phyloP scores from a whole-genome alignment of 2,329 filamentous ascomycete genomes.

The Thermoascus crustaceus region DNA sequence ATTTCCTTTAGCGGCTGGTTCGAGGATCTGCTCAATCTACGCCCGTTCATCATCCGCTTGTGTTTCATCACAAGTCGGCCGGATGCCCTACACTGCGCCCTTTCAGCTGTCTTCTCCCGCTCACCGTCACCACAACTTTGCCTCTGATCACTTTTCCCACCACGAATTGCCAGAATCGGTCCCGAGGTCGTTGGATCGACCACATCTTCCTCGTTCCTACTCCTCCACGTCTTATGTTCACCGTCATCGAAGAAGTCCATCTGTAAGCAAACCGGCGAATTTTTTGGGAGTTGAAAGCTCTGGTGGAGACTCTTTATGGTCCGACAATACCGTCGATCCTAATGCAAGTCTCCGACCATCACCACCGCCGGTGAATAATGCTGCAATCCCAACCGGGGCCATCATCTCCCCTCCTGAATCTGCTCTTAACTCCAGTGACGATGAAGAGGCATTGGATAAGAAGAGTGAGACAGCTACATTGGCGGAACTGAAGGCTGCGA shows the following conservation, averaged over 20 bases:
- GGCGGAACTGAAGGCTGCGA: constrained; percentile 68
- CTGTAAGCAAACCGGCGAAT: constrained; percentile 31
- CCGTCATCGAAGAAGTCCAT: constrained; percentile 54
- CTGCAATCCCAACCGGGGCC: constrained; percentile 70
- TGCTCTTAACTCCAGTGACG: constrained; percentile 70
- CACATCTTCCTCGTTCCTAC: constrained; percentile 46
- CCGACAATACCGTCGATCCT: constrained; percentile 25
- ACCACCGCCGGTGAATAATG: constrained; percentile 69
- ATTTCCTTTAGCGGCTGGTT: not conserved
- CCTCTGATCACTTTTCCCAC: not conserved
- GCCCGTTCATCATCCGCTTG: too few species aligned
- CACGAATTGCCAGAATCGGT: not conserved
- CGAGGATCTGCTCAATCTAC: too few species aligned
- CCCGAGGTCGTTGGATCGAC: constrained; percentile 17
- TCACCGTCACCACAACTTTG: not conserved
- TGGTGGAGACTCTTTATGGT: constrained; percentile 4
- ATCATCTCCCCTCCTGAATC: constrained; percentile 91
- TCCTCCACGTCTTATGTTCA: constrained; percentile 55
- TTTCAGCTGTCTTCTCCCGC: not conserved
- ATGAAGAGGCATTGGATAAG: constrained; percentile 53
- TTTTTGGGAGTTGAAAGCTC: constrained; percentile 22
- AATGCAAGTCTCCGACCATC: constrained; percentile 68
- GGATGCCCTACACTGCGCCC: constrained; percentile 2
- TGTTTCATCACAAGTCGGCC: constrained; percentile 1
- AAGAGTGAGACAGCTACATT: constrained; percentile 39